Percentiles rank a stretch among this genome's conserved stretches.
These are phyloP conservation scores for Diaporthe sp. DNA, from an alignment of 2,329 filamentous ascomycete genomes.

Conservation along the genomic window DNA sequence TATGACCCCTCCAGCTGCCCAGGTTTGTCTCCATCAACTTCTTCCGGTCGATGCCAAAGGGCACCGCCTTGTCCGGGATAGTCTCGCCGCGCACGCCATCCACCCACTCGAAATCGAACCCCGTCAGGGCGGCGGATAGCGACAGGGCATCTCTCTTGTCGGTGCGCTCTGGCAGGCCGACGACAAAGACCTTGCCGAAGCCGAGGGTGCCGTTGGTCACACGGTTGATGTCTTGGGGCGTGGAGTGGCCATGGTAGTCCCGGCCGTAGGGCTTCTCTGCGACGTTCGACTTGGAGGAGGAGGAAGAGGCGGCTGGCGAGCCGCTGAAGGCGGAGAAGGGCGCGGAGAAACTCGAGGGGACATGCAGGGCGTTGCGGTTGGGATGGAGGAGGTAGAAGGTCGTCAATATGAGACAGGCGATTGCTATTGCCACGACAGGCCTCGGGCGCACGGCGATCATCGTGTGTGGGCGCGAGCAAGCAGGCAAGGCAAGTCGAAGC, in stretches of 20 bases:
- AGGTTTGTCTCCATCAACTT: slow-evolving; percentile 45
- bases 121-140: slow-evolving; percentile 57
- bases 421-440: slow-evolving; percentile 1
- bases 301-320: not conserved
- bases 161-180: slow-evolving; percentile 60
- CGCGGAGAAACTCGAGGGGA: slow-evolving; percentile 25
- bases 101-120: slow-evolving; percentile 56
- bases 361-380: not conserved
- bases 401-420: slow-evolving; percentile 4
- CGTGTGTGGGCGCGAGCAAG: not conserved
- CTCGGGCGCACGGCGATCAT: slow-evolving; percentile 32
- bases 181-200: slow-evolving; percentile 52
- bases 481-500: not conserved
- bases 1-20: slow-evolving; percentile 54
- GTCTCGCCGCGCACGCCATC: slow-evolving; percentile 54
- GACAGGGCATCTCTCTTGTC: slow-evolving; percentile 63
- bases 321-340: slow-evolving; percentile 26
- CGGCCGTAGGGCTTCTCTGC: slow-evolving; percentile 32
- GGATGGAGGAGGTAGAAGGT: slow-evolving; percentile 34
- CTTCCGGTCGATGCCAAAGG: slow-evolving; percentile 46
- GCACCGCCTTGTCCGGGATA: slow-evolving; percentile 50
- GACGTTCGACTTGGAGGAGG: not conserved
- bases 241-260: slow-evolving; percentile 36
- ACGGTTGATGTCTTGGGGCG: slow-evolving; percentile 37
- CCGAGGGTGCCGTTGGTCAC: slow-evolving; percentile 43